A percentile compares a stretch with the other conserved stretches of the same genome.
phyloP scores from a whole-genome alignment of 768 basidiomycete species.

The Leccinum boreale region DNA sequence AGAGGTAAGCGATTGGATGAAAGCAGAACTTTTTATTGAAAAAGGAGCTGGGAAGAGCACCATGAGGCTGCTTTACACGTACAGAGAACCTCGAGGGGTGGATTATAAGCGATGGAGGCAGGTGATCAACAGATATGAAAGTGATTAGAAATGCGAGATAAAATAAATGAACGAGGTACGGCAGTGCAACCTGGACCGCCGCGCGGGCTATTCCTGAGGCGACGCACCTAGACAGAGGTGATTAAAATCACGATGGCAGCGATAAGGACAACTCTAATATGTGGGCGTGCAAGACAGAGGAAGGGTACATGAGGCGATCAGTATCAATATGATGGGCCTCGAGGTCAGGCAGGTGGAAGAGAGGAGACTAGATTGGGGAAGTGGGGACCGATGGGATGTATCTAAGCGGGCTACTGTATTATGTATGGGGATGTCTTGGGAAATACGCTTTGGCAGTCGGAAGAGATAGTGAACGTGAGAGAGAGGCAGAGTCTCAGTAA shows the following conservation, averaged over 20 bases:
- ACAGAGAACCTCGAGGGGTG: not conserved
- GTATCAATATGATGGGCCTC: constrained; percentile 26
- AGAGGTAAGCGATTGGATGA: not conserved
- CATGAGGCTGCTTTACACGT: not conserved
- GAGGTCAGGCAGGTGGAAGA: constrained; percentile 13
- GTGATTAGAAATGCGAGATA: not conserved
- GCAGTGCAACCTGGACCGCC: no score
- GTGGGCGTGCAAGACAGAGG: not conserved
- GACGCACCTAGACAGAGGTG: not conserved
- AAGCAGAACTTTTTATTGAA: not conserved
- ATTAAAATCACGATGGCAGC: not conserved
- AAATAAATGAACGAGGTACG: not conserved
- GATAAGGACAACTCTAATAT: not conserved
- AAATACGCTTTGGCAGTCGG: not conserved
- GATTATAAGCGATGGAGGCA: not conserved
- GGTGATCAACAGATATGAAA: not conserved
- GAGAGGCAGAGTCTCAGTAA: not conserved
- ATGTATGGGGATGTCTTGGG: constrained; percentile 6
- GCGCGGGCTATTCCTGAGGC: constrained; percentile 2
- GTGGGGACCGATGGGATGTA: not conserved
- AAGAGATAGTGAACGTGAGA: constrained; percentile 3
- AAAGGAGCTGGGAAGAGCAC: not conserved
- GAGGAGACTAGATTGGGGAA: constrained; percentile 17
- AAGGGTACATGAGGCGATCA: constrained; percentile 20
- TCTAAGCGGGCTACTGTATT: not conserved